Percentiles rank a stretch among this genome's conserved stretches.
These are phyloP conservation scores for Ambrosiella cleistominuta DNA, from an alignment of 2,329 filamentous ascomycete species.

Conservation along the genomic window DNA sequence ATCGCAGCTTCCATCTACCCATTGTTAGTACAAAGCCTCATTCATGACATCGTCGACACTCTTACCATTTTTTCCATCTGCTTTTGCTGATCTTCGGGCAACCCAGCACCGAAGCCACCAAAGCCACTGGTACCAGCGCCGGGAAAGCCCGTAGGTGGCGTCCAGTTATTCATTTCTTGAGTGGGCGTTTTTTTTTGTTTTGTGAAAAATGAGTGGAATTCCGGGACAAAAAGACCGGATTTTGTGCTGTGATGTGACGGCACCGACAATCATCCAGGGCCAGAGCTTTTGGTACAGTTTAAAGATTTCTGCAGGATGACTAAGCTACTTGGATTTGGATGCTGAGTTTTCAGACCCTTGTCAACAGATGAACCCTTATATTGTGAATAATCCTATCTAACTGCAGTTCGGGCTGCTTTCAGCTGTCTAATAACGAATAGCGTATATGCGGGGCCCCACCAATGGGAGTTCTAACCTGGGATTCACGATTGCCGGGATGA, in stretches of 20 bases:
- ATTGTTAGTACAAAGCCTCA: background rate
- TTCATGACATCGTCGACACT: background rate
- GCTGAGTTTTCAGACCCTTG: background rate
- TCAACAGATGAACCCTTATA: no score
- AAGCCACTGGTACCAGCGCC: slow-evolving; percentile 1
- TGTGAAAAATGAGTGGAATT: no score
- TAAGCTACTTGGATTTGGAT: background rate
- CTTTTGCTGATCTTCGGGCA: slow-evolving; percentile 14
- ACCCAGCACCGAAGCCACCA: background rate
- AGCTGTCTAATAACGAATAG: no score
- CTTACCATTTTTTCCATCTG: slow-evolving; percentile 14
- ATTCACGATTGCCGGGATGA: no score
- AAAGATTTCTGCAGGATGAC: background rate
- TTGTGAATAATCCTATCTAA: no score
- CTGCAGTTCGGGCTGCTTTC: no score
- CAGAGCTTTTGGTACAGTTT: background rate
- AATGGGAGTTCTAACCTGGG: no score
- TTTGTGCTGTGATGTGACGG: background rate
- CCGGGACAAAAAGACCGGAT: background rate
- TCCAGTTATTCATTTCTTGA: slow-evolving; percentile 2
- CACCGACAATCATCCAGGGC: background rate
- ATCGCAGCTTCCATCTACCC: slow-evolving; percentile 61
- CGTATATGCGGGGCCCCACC: no score
- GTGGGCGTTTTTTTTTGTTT: background rate
- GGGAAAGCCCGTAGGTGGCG: slow-evolving; percentile 5